Evolutionary conservation across 371 early-diverging fungal genomes (phyloP), one percentile per base, ranked within the genome.

Genomic region (Mucor velutinosus): DNA sequence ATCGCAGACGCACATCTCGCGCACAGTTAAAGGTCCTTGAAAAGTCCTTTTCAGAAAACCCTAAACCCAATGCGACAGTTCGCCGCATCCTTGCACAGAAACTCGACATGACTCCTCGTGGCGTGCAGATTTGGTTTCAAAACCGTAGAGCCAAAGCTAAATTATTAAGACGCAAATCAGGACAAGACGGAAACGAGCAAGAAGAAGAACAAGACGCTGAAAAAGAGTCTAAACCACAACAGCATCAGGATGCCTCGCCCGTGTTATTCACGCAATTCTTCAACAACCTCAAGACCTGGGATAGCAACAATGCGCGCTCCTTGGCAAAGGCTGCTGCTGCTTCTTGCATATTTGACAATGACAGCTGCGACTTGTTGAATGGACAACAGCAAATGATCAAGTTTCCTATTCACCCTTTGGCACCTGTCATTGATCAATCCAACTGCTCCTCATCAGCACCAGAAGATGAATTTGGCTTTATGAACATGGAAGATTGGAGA

Each of bases 51-150:
- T 70, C 76, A 33, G 76, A 74, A 60, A 87, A 86, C 51, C 75
- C 84, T 37, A 84, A 89, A 37, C 96, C 96, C 11, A 89, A 89
- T 75, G 86, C 90, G 30, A 80, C 86, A n/a, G 73, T 89, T 57
- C 86, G 96, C 43, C 88, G 87, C 61, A 72, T 79, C 23, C 86
- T 96, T 29, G 89, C 90, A 6, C 79, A 79, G 39, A 81, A 91
- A 66, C 77, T 95, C 15, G 83, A 83, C 43, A 94, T 95, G 94
- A 90, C 92, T 21, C 88, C 89, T 19, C 86, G 95, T 53, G 85
- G 87, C 7, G 91, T 96, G 14, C 94, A 96, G 74, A 91, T 95
- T 55, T 95, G 97, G 97, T 96, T 96, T 80, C 97, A 96, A 73
- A 96, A 96, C 82, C 85, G 93, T 53, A 84, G 96, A 51, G 94